Percentiles rank a stretch among this genome's conserved stretches.
Conservation (phyloP, 371 early-diverging fungal species). For the Mucor indicus region DNA sequence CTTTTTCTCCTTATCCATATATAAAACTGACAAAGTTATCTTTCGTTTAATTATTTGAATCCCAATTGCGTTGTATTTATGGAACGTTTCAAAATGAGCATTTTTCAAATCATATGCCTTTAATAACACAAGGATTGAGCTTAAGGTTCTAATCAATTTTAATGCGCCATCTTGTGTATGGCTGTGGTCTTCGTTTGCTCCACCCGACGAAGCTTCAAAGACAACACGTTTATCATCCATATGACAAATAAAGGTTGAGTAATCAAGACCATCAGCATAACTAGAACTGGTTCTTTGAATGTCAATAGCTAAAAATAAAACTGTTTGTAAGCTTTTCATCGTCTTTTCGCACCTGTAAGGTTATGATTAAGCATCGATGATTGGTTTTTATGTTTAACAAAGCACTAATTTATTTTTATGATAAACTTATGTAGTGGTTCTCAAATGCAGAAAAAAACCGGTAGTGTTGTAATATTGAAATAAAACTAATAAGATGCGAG, state of each 20-base stretch:
- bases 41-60: too few species aligned
- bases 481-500: too few species aligned
- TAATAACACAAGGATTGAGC: conserved; percentile 17
- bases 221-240: conserved; percentile 18
- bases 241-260: conserved; percentile 15
- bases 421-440: not conserved
- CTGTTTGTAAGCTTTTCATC: conserved; percentile 14
- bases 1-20: too few species aligned
- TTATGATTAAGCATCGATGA: conserved; percentile 15
- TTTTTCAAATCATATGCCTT: too few species aligned
- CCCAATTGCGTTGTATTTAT: too few species aligned
- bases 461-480: too few species aligned
- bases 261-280: conserved; percentile 15
- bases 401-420: conserved; percentile 6
- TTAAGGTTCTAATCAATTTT: conserved; percentile 9
- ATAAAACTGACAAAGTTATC: too few species aligned
- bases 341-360: conserved; percentile 12
- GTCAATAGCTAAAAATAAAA: conserved; percentile 9
- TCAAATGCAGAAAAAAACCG: conserved; percentile 6
- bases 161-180: conserved; percentile 12
- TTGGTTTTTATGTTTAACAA: conserved; percentile 10
- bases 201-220: conserved; percentile 15
- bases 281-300: conserved; percentile 14
- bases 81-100: too few species aligned
- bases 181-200: conserved; percentile 11